Percentiles rank a stretch among this genome's conserved stretches.
Conservation (phyloP, 768 basidiomycete species). For the Termitomyces sp. region DNA sequence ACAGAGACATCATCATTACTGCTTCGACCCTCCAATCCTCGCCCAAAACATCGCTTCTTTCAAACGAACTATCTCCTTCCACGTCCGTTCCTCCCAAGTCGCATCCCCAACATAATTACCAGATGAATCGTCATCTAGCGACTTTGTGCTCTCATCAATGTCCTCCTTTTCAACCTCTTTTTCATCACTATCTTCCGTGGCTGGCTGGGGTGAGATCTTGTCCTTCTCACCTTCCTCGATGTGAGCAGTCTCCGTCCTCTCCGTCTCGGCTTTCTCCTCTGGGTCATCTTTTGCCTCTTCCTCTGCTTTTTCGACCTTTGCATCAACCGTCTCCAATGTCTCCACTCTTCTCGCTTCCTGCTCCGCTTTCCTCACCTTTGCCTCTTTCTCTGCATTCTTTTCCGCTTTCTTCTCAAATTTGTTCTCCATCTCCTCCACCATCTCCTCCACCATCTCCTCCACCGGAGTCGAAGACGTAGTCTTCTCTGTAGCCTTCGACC, state of each 20-base stretch:
- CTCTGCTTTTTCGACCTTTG: not conserved
- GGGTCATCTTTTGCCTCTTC: constrained; percentile 3
- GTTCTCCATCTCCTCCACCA: constrained; percentile 2
- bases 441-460: constrained; percentile 1
- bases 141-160: constrained; percentile 7
- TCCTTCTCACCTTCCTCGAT: constrained; percentile 4
- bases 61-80: constrained; percentile 72
- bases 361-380: too few relatives aligned
- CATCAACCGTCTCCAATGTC: not conserved
- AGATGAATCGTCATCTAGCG: constrained; percentile 20
- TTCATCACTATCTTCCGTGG: not conserved
- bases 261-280: constrained; percentile 1
- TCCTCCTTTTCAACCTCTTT: constrained; percentile 13
- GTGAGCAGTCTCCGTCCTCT: not conserved
- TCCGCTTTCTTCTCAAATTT: too few relatives aligned
- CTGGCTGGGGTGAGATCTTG: not conserved
- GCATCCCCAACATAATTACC: constrained; percentile 56
- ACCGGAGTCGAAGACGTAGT: not conserved
- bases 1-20: constrained; percentile 9
- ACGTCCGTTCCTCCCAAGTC: constrained; percentile 85
- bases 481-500: constrained; percentile 1
- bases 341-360: too few relatives aligned
- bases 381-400: too few relatives aligned
- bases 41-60: constrained; percentile 89
- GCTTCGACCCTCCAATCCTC: constrained; percentile 53